Conservation (phyloP, 805 yeast genomes). For the Candida xiaguanensis region DNA sequence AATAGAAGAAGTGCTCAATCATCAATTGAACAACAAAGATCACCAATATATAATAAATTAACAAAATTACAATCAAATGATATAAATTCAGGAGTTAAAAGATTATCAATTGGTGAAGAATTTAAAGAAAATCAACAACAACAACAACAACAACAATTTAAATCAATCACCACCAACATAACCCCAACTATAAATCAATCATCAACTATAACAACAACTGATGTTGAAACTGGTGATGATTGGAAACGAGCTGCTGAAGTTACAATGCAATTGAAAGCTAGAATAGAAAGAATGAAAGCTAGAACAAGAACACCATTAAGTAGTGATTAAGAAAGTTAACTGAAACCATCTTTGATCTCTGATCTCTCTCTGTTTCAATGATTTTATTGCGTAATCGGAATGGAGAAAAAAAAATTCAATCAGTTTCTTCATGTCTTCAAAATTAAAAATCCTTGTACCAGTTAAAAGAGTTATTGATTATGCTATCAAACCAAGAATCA, state of each 20-base stretch:
- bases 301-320: slow-evolving; percentile 27
- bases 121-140: not conserved
- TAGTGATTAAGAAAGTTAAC: not conserved
- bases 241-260: slow-evolving; percentile 92
- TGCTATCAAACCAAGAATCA: slow-evolving; percentile 89
- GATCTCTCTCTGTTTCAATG: no score
- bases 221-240: slow-evolving; percentile 54
- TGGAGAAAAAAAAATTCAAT: not conserved
- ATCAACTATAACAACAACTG: slow-evolving; percentile 17
- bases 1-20: slow-evolving; percentile 7
- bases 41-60: slow-evolving; percentile 4
- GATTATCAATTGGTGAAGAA: slow-evolving; percentile 34
- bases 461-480: slow-evolving; percentile 93
- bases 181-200: not conserved
- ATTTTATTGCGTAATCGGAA: slow-evolving; percentile 5
- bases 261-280: slow-evolving; percentile 76
- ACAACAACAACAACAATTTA: not conserved
- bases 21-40: slow-evolving; percentile 10
- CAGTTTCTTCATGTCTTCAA: slow-evolving; percentile 30
- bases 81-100: slow-evolving; percentile 37
- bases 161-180: not conserved
- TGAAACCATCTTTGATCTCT: no score
- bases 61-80: slow-evolving; percentile 28
- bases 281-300: slow-evolving; percentile 88
- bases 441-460: slow-evolving; percentile 79